These are phyloP conservation scores for Kewa caespitosa DNA, from an alignment of 179 eudicot species.

Conservation along the genomic window DNA sequence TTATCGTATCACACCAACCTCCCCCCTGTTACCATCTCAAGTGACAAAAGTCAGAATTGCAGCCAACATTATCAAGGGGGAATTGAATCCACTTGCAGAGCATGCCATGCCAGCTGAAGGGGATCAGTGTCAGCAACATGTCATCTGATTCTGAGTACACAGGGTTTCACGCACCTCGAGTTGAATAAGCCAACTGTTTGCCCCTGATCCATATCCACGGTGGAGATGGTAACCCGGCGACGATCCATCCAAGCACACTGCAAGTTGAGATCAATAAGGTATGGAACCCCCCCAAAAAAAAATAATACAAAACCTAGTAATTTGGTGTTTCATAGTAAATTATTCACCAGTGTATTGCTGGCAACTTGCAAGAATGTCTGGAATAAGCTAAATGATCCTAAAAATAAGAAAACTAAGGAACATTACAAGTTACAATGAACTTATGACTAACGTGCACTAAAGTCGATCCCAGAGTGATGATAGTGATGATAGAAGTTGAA, in stretches of 20 bases:
- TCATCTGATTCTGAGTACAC: slow-evolving; percentile 21
- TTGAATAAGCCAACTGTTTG: slow-evolving; percentile 44
- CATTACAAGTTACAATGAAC: neutral
- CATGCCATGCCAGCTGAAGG: slow-evolving; percentile 20
- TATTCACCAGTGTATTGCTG: neutral
- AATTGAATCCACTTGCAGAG: slow-evolving; percentile 16
- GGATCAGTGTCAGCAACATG: slow-evolving; percentile 18
- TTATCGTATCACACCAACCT: slow-evolving; percentile 87
- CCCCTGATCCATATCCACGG: slow-evolving; percentile 47
- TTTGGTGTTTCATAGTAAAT: neutral
- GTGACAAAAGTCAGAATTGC: slow-evolving; percentile 24
- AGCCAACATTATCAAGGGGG: slow-evolving; percentile 15
- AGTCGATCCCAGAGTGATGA: neutral
- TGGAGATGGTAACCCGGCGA: slow-evolving; percentile 46
- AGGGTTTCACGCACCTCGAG: slow-evolving; percentile 38
- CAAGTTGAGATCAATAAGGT: slow-evolving; percentile 4
- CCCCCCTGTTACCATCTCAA: slow-evolving; percentile 70
- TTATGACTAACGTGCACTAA: neutral
- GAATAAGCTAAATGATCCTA: neutral
- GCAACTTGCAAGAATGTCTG: neutral
- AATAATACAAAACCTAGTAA: neutral
- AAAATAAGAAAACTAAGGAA: no score
- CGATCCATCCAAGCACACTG: slow-evolving; percentile 50
- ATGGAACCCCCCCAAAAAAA: neutral
- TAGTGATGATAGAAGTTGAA: no score